Conservation (phyloP, 768 basidiomycete species). For the Russula griseocarnosa region DNA sequence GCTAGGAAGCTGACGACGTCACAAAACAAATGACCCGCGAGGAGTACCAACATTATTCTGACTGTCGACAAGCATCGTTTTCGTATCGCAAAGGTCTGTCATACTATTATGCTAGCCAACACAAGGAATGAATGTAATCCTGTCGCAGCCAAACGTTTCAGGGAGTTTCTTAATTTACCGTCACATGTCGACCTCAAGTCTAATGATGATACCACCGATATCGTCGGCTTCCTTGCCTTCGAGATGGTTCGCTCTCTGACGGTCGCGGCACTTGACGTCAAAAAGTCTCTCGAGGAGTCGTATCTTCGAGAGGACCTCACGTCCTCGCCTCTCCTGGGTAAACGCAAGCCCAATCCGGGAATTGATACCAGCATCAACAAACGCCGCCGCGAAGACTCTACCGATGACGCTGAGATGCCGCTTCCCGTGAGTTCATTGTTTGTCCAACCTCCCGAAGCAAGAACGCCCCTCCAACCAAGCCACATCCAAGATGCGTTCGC, state of each 20-base stretch:
- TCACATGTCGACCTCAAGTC: constrained; percentile 82
- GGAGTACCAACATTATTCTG: constrained; percentile 95
- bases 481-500: constrained; percentile 91
- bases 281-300: constrained; percentile 71
- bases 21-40: constrained; percentile 95
- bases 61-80: constrained; percentile 94
- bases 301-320: constrained; percentile 62
- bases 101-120: not conserved
- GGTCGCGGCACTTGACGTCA: constrained; percentile 80
- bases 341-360: constrained; percentile 53
- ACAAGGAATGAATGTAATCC: not conserved
- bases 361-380: constrained; percentile 36
- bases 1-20: constrained; percentile 88
- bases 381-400: constrained; percentile 55
- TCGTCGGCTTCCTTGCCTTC: constrained; percentile 94
- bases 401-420: constrained; percentile 56
- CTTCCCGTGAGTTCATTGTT: constrained; percentile 72
- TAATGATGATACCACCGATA: constrained; percentile 92
- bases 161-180: constrained; percentile 89
- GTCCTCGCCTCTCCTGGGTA: constrained; percentile 59
- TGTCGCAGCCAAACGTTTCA: constrained; percentile 81
- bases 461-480: constrained; percentile 72
- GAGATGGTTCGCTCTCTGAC: constrained; percentile 96
- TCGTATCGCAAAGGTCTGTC: constrained; percentile 88
- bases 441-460: constrained; percentile 74